Evolutionary conservation across 129 eudicot species (phyloP), one percentile per base, ranked within the genome.

Genomic region (Oenanthe sinensis): DNA sequence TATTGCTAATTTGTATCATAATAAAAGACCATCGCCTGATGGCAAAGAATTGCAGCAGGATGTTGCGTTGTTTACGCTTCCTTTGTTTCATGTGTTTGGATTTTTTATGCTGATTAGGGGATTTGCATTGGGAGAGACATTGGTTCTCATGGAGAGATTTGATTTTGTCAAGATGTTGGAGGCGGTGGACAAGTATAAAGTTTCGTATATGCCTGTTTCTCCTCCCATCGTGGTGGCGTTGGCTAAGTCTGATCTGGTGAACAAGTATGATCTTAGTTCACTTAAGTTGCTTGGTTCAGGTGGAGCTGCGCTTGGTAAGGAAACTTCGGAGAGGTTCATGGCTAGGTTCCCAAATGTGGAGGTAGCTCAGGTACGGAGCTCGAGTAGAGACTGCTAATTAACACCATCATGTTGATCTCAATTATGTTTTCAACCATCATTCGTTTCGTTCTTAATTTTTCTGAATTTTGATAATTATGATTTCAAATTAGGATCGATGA

Each of bases 141-240:
- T 88, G 30, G 97, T 94, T 19, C 7, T 91, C 47, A 84, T 90
- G 96, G 93, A 75, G 87, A 90, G 85, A 63, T 94, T 94, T 81
- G 96, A 91, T 81, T 91, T 94, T 42, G 91, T 82, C 39, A 83
- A 81, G 65, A 88, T 91, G 98, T 80, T 94, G 84, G 81, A 76
- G 83, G 88, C 97, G 71, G 89, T 94, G 79, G 93, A 91, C 90
- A 94, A 72, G 83, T 91, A 84, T 76, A 94, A 48, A 68, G 96
- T 94, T 22, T 88, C 85, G 71, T 94, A 87, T 70, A 91, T 94
- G 85, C 97, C 97, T 63, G 98, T 94, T 22, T 85, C 98, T 33
- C 98, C 98, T 77, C 98, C 97, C 85, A 83, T 94, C 0, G 92
- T 94, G 87, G 93, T 91, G 88, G 97, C 93, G 72, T 40, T 94